Base-by-base conservation (phyloP, 257 asterid species). In the Handroanthus guayacan region DNA sequence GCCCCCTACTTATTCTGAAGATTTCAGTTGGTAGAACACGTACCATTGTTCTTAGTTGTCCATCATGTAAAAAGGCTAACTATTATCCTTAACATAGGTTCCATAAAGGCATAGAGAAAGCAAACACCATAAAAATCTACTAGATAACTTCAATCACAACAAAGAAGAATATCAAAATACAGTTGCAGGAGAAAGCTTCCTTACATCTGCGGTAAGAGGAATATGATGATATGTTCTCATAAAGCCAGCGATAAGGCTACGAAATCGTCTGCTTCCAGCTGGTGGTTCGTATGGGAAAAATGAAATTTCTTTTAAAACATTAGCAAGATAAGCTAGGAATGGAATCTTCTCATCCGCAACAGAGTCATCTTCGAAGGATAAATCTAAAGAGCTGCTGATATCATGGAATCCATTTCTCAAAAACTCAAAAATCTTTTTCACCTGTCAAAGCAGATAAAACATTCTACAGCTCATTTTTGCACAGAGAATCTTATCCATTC, bases 301-400 rank as follows among this genome's bases (percentile, higher is more conserved):
- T 12, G 97, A 87, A 75, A 85, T 85, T 62, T 89, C 91, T 83
- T 92, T 95, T 3, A 95, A 80, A 81, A 90, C 92, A 82, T 86
- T 86, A 44, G 99, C 97, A 78, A 95, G 96, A 87, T 93, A 88
- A 82, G 99, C 98, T 62, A 93, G 90, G 85, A 95, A 95, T 41
- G 99, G 98, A 34, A 95, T 95, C 87, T 95, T 95, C 87, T 95
- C 99, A 84, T 95, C 99, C 12, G 99, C 99, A 60, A 95, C 99
- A 72, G 98, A 88, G 75, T 95, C 99, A 81, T 95, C 97, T 77
- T 88, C 97, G 62, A 95, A 95, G 78, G 89, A 95, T 86, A 95
- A 85, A 85, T 95, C 99, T 83, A 95, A 84, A 72, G 99, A 95
- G 81, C 87, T 92, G 86, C 96, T 91, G 84, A 95, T 92, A 68